These are phyloP conservation scores for Psilocybe cubensis DNA, from an alignment of 768 basidiomycete genomes.

Conservation along the genomic window DNA sequence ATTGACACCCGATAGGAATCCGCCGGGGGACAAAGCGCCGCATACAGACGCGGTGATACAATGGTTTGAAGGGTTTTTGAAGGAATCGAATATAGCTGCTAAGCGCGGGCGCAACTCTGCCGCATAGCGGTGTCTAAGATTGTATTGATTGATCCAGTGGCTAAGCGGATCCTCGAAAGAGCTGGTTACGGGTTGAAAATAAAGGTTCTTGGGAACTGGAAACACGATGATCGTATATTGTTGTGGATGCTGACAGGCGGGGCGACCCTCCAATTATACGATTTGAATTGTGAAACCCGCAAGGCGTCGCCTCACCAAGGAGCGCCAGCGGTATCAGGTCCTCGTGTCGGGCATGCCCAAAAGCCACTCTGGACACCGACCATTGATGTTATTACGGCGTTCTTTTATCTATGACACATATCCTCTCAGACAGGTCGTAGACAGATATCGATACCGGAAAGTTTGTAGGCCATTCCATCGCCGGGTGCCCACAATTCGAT, in stretches of 20 bases:
- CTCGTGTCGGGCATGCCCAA: neutral
- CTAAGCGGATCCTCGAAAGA: neutral
- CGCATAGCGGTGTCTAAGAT: too few relatives aligned
- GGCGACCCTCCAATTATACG: neutral
- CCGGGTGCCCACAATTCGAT: too few relatives aligned
- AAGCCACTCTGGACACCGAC: neutral
- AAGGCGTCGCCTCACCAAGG: too few relatives aligned
- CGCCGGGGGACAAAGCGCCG: neutral
- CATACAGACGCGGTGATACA: neutral
- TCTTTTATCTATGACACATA: too few relatives aligned
- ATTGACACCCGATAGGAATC: neutral
- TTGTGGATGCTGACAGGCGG: too few relatives aligned
- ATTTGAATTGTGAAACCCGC: too few relatives aligned
- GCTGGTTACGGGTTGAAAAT: too few relatives aligned
- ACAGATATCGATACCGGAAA: neutral
- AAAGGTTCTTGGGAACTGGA: too few relatives aligned
- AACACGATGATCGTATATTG: too few relatives aligned
- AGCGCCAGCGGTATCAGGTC: neutral
- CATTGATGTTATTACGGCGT: neutral
- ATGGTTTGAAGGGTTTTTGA: neutral
- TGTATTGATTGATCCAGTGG: neutral
- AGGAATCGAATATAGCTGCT: neutral
- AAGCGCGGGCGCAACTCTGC: neutral
- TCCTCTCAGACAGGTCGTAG: neutral
- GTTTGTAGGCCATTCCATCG: too few relatives aligned